A percentile compares a stretch with the other conserved stretches of the same genome.
Evolutionary conservation across 768 basidiomycete species (phyloP).

Genomic region (Pulveroboletus sp.): DNA sequence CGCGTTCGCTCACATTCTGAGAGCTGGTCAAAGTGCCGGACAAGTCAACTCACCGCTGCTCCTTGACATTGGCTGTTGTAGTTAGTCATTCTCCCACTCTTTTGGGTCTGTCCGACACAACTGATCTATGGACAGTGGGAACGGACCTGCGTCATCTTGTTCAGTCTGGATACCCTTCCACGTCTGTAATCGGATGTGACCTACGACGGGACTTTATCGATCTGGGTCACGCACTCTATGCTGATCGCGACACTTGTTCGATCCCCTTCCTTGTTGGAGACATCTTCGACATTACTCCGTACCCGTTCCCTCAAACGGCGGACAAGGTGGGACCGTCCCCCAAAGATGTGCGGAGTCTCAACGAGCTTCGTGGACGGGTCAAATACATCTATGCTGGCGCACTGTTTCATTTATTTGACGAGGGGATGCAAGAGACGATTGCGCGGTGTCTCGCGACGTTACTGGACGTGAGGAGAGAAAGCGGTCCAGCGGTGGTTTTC

Average conservation of each 20-base stretch:
- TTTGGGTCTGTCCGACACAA: neutral
- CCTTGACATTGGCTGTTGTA: constrained; percentile 8
- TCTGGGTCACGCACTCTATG: neutral
- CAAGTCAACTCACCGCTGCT: neutral
- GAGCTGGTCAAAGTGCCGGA: neutral
- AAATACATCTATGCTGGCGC: neutral
- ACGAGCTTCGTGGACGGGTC: neutral
- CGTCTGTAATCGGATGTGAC: constrained; percentile 1
- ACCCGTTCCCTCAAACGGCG: neutral
- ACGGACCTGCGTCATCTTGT: constrained; percentile 4
- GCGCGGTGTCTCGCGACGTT: neutral
- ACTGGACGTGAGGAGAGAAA: neutral
- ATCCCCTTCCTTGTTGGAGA: neutral
- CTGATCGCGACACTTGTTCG: neutral
- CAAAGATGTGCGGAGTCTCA: neutral
- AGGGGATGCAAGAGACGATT: neutral
- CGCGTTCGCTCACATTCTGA: neutral
- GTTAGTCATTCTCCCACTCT: neutral
- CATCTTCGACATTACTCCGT: neutral
- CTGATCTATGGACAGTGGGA: neutral
- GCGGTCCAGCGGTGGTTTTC: neutral
- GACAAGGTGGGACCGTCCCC: neutral
- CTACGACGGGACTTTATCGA: constrained; percentile 2
- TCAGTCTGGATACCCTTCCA: neutral
- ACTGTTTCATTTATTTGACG: neutral